Conservation (phyloP, 2,329 filamentous ascomycete species). For the Apiospora malaysiana region DNA sequence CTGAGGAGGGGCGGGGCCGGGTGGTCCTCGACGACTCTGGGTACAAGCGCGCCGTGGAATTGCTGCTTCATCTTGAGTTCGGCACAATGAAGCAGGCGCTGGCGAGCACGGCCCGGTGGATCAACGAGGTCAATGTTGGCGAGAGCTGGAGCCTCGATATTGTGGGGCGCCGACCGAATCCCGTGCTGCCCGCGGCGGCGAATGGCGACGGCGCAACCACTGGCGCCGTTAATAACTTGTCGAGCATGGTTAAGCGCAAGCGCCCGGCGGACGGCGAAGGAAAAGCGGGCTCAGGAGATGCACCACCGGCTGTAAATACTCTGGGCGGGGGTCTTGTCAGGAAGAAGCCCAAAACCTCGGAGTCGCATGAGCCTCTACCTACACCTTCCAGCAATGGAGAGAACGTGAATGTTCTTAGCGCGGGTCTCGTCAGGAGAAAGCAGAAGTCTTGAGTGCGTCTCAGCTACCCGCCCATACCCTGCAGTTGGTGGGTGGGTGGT, state of each 20-base stretch:
- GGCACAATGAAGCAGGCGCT: constrained; percentile 66
- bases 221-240: constrained; percentile 51
- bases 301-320: constrained; percentile 39
- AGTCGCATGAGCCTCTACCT: constrained; percentile 25
- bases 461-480: background rate
- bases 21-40: constrained; percentile 66
- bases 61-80: constrained; percentile 78
- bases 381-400: constrained; percentile 18
- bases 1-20: constrained; percentile 63
- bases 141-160: constrained; percentile 59
- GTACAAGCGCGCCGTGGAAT: constrained; percentile 72
- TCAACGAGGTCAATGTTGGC: constrained; percentile 66
- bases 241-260: constrained; percentile 56
- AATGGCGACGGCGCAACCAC: constrained; percentile 25
- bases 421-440: constrained; percentile 62
- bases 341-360: constrained; percentile 54
- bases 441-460: background rate
- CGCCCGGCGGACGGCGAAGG: constrained; percentile 34
- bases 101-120: constrained; percentile 73
- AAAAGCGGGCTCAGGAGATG: constrained; percentile 21
- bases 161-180: constrained; percentile 47
- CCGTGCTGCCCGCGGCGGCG: constrained; percentile 26
- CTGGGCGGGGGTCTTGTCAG: constrained; percentile 49
- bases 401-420: constrained; percentile 54
- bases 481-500: background rate